Evolutionary conservation across 1,284 basidiomycete genomes (phyloP).

Genomic region (Trichosporon sp.): DNA sequence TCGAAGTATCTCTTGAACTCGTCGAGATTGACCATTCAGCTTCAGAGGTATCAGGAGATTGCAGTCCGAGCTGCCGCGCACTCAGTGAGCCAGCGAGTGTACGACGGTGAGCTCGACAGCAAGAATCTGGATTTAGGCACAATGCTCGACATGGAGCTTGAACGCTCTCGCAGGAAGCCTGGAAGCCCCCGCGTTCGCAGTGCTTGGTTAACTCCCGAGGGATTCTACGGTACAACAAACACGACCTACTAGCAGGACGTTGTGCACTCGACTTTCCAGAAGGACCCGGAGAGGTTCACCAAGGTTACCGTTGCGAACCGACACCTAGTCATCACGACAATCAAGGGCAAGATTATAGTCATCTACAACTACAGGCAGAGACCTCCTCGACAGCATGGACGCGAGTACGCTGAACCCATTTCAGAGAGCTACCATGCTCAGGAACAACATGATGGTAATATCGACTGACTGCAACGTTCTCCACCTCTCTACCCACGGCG

Average conservation of each 20-base stretch:
- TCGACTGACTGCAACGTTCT: conserved; percentile 11
- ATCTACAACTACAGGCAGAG: conserved; percentile 11
- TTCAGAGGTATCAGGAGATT: neutral
- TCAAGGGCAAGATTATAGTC: conserved; percentile 10
- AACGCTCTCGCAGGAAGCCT: neutral
- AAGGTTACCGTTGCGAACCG: neutral
- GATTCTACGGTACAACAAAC: neutral
- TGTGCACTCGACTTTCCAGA: conserved; percentile 2
- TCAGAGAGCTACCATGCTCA: neutral
- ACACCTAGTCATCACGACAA: neutral
- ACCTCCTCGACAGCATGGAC: neutral
- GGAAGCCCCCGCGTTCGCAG: neutral
- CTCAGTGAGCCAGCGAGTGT: neutral
- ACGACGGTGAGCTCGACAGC: neutral
- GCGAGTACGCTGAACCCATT: neutral
- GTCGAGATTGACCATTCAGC: neutral
- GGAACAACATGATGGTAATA: conserved; percentile 12
- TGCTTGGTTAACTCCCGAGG: neutral
- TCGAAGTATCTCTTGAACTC: neutral
- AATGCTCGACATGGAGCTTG: neutral
- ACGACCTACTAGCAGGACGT: conserved; percentile 14
- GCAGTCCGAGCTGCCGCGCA: neutral
- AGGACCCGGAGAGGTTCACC: neutral
- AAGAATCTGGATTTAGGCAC: neutral
- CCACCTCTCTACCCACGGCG: neutral